Evolutionary conservation across 257 asterid species (phyloP).

Genomic region (Solanum chilense): DNA sequence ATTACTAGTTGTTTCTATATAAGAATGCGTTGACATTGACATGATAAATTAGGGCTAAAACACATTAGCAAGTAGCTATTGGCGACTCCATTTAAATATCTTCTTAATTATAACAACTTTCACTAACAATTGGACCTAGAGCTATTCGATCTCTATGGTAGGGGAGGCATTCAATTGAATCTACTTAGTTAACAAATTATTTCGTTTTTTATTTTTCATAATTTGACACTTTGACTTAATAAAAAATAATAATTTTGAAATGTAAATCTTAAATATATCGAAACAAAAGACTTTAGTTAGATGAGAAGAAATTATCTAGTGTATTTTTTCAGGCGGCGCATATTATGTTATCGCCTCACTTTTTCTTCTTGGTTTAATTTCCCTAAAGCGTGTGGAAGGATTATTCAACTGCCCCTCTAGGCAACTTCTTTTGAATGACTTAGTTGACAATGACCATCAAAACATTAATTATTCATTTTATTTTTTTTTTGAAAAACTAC

Average conservation of each 20-base stretch:
- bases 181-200: not conserved
- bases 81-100: not conserved
- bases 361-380: not conserved
- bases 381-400: not conserved
- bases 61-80: not conserved
- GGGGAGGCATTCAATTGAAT: not conserved
- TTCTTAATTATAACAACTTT: not conserved
- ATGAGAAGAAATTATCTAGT: not conserved
- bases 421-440: not conserved
- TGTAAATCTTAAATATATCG: not conserved
- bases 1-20: too few species aligned
- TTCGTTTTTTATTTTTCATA: not conserved
- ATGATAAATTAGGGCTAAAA: not conserved
- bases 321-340: not conserved
- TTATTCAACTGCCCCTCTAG: not conserved
- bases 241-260: not conserved
- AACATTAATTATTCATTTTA: not conserved
- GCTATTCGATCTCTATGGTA: not conserved
- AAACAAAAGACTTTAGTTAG: not conserved
- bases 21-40: not conserved
- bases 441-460: not conserved
- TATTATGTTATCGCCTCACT: not conserved
- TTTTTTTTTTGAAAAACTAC: not conserved
- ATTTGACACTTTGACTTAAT: not conserved
- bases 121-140: not conserved